These are phyloP conservation scores for Apiospora hydei DNA, from an alignment of 2,329 filamentous ascomycete species.

Conservation along the genomic window DNA sequence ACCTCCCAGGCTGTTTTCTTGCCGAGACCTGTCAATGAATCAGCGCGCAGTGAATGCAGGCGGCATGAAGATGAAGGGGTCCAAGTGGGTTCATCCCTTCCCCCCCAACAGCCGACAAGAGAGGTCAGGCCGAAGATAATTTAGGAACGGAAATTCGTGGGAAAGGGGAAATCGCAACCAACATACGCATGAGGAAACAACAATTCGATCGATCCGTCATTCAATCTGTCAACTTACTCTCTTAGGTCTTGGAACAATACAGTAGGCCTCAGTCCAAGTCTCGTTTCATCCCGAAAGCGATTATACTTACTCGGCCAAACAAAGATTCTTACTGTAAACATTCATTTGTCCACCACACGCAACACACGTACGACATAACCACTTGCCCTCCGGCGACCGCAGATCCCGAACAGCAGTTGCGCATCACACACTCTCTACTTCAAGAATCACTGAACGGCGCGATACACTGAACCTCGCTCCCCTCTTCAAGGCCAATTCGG, in stretches of 20 bases:
- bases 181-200: constrained; percentile 5
- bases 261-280: neutral
- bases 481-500: neutral
- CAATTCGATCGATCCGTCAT: neutral
- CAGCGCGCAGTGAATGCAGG: neutral
- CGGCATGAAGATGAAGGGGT: constrained; percentile 19
- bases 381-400: neutral
- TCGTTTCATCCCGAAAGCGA: neutral
- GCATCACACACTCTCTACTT: neutral
- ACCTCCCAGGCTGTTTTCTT: neutral
- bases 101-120: constrained; percentile 4
- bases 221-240: neutral
- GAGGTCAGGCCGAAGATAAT: neutral
- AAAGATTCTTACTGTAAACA: neutral
- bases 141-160: neutral
- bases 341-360: neutral
- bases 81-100: constrained; percentile 9
- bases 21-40: neutral
- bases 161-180: constrained; percentile 17
- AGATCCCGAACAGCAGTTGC: neutral
- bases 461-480: neutral
- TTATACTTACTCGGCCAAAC: neutral
- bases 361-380: neutral
- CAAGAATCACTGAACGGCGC: neutral
- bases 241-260: neutral